phyloP scores from a whole-genome alignment of 78 protist species.

The Guillardia theta region DNA sequence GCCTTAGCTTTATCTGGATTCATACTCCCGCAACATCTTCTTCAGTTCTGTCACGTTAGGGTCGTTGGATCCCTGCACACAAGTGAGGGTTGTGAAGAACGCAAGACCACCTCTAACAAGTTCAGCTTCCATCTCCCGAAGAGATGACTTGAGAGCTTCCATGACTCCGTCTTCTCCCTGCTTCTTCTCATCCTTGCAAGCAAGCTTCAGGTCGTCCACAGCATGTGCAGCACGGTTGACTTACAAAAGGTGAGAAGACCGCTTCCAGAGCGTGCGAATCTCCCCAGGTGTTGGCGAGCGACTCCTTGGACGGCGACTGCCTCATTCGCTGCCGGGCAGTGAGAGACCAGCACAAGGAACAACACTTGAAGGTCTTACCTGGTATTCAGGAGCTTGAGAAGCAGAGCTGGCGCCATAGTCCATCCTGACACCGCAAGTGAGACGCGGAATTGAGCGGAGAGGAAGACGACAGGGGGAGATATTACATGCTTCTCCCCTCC shows the following conservation, averaged over 20 bases:
- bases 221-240: too few relatives aligned
- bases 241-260: neutral
- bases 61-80: neutral
- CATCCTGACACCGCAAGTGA: neutral
- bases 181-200: neutral
- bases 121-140: slow-evolving; percentile 3
- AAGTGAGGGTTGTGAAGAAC: too few relatives aligned
- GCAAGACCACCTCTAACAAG: too few relatives aligned
- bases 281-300: neutral
- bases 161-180: neutral
- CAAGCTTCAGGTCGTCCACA: too few relatives aligned
- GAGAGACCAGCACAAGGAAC: too few relatives aligned
- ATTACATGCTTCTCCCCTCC: too few relatives aligned
- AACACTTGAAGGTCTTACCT: too few relatives aligned
- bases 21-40: neutral
- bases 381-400: too few relatives aligned
- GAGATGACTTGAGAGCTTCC: neutral
- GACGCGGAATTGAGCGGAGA: neutral
- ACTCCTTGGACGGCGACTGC: neutral
- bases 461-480: neutral
- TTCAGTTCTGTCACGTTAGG: neutral
- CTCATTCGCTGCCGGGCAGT: neutral
- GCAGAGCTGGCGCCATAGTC: neutral
- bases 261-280: neutral
- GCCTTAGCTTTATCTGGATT: too few relatives aligned